Percentiles rank a stretch among this genome's conserved stretches.
These are phyloP conservation scores for Beta lomatogona DNA, from an alignment of 179 eudicot species.

Conservation along the genomic window DNA sequence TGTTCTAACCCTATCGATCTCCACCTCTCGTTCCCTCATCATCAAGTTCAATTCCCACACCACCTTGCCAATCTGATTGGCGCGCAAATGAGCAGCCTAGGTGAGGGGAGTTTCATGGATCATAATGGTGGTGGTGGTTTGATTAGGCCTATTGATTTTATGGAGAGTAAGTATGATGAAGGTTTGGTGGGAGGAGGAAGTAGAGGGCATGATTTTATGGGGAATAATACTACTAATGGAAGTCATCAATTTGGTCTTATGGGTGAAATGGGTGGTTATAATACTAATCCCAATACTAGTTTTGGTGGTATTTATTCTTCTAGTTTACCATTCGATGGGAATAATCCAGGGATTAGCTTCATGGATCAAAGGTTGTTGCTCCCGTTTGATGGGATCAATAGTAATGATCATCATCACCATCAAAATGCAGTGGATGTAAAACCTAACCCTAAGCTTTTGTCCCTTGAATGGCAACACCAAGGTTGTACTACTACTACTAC, in stretches of 20 bases:
- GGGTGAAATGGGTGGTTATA: slow-evolving; percentile 27
- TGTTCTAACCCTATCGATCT: slow-evolving; percentile 38
- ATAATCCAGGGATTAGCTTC: slow-evolving; percentile 30
- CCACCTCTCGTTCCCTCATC: slow-evolving; percentile 46
- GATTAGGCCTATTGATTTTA: slow-evolving; percentile 55
- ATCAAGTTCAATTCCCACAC: slow-evolving; percentile 44
- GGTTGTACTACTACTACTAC: slow-evolving; percentile 20
- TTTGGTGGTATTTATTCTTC: slow-evolving; percentile 30
- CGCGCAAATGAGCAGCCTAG: slow-evolving; percentile 34
- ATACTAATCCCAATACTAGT: slow-evolving; percentile 7
- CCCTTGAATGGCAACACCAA: slow-evolving; percentile 78
- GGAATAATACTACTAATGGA: slow-evolving; percentile 17
- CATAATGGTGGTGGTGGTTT: slow-evolving; percentile 16
- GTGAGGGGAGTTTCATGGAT: slow-evolving; percentile 33
- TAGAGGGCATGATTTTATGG: slow-evolving; percentile 41
- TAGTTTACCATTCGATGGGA: slow-evolving; percentile 43
- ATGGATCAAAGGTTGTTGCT: slow-evolving; percentile 60
- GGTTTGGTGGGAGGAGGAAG: slow-evolving; percentile 43
- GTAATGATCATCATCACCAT: slow-evolving; percentile 34
- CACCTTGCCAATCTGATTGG: slow-evolving; percentile 38
- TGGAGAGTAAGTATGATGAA: slow-evolving; percentile 56
- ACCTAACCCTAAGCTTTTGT: slow-evolving; percentile 63
- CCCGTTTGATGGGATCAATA: slow-evolving; percentile 42
- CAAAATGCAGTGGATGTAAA: slow-evolving; percentile 53
- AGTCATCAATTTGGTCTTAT: slow-evolving; percentile 29